Base-by-base conservation (phyloP, 2,329 filamentous ascomycete genomes). In the Apiospora rasikravindrae region DNA sequence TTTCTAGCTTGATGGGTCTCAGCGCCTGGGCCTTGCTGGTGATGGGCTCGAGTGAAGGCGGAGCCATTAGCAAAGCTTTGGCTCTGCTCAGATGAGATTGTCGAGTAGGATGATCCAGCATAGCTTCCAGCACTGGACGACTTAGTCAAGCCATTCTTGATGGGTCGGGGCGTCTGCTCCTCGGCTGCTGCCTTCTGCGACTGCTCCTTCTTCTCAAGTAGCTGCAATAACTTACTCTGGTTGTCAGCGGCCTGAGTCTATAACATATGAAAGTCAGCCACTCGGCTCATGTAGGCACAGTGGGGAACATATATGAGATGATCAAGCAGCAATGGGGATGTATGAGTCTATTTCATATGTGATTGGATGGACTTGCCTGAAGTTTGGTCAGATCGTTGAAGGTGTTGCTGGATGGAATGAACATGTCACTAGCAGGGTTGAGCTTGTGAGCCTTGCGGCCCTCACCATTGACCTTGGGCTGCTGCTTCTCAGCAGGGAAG, bases 351-450 rank as follows among this genome's bases (percentile, higher is more conserved):
- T 2, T 64, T 8, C 40, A 61, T 5, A 40, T 40, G 33, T n/a
- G 33, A n/a, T 13, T 64, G 57, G 29, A 40, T 37, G 57, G 40
- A 24, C 57, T 40, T 40, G 40, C 57, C 33, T 64, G 57, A 29
- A 64, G 3, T 33, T 64, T 64, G 57, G 29, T 64, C 57, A 64
- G 33, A n/a, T 64, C 57, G 33, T 64, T 64, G 33, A 40, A 33
- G 14, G 57, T 64, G 57, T 6, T 7, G 33, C 57, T 64, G 57
- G 57, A n/a, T n/a, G 57, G 57, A 33, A 64, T 64, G 57, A 64
- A 64, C 29, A 64, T 64, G 33, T 64, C 33, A 37, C 57, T 64
- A 13, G 57, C 57, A 24, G 57, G 57, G 29, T 64, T 64, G 57
- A 64, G 57, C 57, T 64, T 40, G 22, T 24, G 57, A n/a, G 1